These are phyloP conservation scores for Daldinia concentrica DNA, from an alignment of 495 filamentous ascomycete species.

Conservation along the genomic window DNA sequence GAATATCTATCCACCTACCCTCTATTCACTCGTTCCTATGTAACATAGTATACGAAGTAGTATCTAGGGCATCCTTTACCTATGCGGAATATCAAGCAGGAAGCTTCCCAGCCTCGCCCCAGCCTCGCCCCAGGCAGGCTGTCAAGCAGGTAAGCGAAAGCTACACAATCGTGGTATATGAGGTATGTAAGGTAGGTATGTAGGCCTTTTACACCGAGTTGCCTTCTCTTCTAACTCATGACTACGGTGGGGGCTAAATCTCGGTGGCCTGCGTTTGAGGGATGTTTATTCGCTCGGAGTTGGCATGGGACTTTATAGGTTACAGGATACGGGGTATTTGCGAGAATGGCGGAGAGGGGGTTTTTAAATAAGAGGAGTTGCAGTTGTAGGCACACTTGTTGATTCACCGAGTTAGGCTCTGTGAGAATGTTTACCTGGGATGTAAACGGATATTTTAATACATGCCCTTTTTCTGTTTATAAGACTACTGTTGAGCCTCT, in stretches of 20 bases:
- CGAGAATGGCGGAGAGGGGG: neutral
- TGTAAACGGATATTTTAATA: too few species aligned
- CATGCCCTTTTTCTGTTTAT: too few species aligned
- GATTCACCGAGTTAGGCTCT: neutral
- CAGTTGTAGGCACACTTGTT: neutral
- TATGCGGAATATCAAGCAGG: neutral
- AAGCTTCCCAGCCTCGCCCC: neutral
- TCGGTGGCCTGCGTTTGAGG: neutral
- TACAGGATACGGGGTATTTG: neutral
- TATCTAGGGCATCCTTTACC: neutral
- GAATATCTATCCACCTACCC: neutral
- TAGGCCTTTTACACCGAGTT: neutral
- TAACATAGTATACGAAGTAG: neutral
- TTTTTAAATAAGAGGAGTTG: neutral
- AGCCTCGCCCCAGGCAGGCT: neutral
- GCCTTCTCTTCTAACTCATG: neutral
- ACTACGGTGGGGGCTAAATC: neutral
- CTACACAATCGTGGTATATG: neutral
- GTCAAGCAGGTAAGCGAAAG: constrained; percentile 4
- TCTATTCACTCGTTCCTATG: neutral
- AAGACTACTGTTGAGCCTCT: too few species aligned
- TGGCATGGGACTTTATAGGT: neutral
- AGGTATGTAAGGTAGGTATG: neutral
- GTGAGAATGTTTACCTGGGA: neutral
- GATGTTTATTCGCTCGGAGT: neutral